A percentile compares a stretch with the other conserved stretches of the same genome.
These are phyloP conservation scores for Ustilago bromivora DNA, from an alignment of 1,284 basidiomycete species.

Conservation along the genomic window DNA sequence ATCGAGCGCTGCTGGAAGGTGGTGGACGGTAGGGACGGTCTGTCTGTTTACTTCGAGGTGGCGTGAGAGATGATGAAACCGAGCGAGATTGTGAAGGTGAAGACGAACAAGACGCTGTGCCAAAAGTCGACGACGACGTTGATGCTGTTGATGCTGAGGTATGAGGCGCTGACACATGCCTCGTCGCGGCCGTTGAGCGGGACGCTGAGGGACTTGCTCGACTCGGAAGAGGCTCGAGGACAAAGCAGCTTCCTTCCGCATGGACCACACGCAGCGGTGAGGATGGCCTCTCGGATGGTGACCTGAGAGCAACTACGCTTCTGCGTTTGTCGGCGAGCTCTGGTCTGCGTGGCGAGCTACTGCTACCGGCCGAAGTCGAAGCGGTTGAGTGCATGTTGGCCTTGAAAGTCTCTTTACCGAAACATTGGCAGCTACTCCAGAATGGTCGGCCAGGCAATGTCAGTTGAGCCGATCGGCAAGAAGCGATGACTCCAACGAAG, in stretches of 20 bases:
- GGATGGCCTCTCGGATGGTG: not conserved
- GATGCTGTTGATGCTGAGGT: slow-evolving; percentile 7
- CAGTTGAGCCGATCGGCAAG: not conserved
- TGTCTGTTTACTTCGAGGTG: slow-evolving; percentile 19
- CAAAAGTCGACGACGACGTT: slow-evolving; percentile 3
- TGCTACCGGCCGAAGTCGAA: slow-evolving; percentile 6
- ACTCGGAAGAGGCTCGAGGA: slow-evolving; percentile 29
- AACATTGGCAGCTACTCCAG: not conserved
- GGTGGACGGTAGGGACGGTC: slow-evolving; percentile 46
- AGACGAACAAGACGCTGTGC: slow-evolving; percentile 1
- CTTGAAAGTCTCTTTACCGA: not conserved
- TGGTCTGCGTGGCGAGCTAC: slow-evolving; percentile 9
- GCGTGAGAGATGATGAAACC: slow-evolving; percentile 22
- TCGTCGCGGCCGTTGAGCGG: slow-evolving; percentile 1
- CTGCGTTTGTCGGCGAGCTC: slow-evolving; percentile 14
- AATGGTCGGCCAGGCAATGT: not conserved
- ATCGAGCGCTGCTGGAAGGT: slow-evolving; percentile 45
- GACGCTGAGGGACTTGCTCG: slow-evolving; percentile 11
- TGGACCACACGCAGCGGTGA: slow-evolving; percentile 23
- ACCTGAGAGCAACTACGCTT: slow-evolving; percentile 1
- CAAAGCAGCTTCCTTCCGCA: slow-evolving; percentile 41
- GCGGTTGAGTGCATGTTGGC: slow-evolving; percentile 11
- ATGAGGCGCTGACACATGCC: slow-evolving; percentile 17
- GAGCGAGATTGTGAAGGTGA: slow-evolving; percentile 12
- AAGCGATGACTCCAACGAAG: not conserved